These are phyloP conservation scores for Dryadomyces quercus-mongolicae DNA, from an alignment of 2,329 filamentous ascomycete species.

Conservation along the genomic window DNA sequence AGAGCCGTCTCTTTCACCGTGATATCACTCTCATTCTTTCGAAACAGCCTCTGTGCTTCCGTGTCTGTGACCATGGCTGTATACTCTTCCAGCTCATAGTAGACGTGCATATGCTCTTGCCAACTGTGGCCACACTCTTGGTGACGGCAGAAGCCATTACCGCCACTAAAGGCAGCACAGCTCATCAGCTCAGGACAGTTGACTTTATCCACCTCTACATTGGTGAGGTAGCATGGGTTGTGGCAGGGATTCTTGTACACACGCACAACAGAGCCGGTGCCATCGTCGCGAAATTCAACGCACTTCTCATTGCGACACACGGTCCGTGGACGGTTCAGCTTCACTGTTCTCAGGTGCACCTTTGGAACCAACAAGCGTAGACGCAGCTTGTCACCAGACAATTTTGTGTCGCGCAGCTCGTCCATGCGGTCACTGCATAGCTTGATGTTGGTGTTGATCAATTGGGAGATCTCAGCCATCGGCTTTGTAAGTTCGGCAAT, in stretches of 20 bases:
- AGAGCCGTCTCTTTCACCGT: slow-evolving; percentile 16
- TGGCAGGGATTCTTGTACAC: slow-evolving; percentile 22
- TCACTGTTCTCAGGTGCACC: slow-evolving; percentile 12
- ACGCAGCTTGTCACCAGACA: slow-evolving; percentile 17
- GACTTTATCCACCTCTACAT: slow-evolving; percentile 16
- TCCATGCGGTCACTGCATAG: slow-evolving; percentile 18
- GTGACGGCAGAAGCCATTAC: slow-evolving; percentile 14
- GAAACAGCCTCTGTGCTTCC: slow-evolving; percentile 15
- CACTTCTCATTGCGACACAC: slow-evolving; percentile 20
- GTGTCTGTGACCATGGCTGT: slow-evolving; percentile 15
- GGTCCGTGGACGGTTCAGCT: slow-evolving; percentile 18
- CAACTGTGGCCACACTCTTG: slow-evolving; percentile 17
- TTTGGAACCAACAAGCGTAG: slow-evolving; percentile 16
- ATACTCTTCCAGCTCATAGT: slow-evolving; percentile 16
- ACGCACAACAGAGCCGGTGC: slow-evolving; percentile 12
- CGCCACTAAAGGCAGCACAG: slow-evolving; percentile 16
- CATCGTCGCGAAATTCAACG: slow-evolving; percentile 16
- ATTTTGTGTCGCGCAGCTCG: slow-evolving; percentile 14
- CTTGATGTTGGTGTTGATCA: slow-evolving; percentile 20
- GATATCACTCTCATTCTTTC: slow-evolving; percentile 14
- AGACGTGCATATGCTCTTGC: slow-evolving; percentile 24
- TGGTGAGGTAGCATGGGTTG: slow-evolving; percentile 16
- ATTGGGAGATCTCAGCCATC: slow-evolving; percentile 23
- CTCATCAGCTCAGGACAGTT: slow-evolving; percentile 15
- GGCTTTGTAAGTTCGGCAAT: slow-evolving; percentile 24